phyloP scores from a whole-genome alignment of 1,284 basidiomycete genomes.

The Sporisorium exsertum region DNA sequence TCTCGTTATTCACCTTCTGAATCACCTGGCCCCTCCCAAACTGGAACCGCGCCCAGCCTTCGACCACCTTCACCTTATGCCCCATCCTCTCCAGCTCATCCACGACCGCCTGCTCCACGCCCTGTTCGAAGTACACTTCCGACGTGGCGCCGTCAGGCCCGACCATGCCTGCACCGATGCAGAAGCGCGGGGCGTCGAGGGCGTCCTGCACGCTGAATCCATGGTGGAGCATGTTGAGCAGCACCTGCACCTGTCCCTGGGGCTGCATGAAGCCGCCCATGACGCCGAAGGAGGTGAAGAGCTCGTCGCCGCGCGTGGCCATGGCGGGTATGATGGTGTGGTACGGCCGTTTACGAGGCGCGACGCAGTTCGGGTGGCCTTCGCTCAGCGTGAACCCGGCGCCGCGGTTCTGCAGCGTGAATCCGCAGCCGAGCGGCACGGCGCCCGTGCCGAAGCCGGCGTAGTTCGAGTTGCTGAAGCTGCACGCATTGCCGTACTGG shows the following conservation, averaged over 20 bases:
- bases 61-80: slow-evolving; percentile 79
- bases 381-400: slow-evolving; percentile 82
- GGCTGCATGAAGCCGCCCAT: slow-evolving; percentile 94
- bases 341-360: slow-evolving; percentile 83
- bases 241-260: slow-evolving; percentile 91
- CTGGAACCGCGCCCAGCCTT: slow-evolving; percentile 76
- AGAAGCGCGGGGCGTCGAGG: slow-evolving; percentile 93
- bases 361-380: slow-evolving; percentile 81
- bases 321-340: slow-evolving; percentile 96
- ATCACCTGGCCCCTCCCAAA: slow-evolving; percentile 84
- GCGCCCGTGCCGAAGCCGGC: slow-evolving; percentile 75
- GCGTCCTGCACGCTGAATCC: slow-evolving; percentile 77
- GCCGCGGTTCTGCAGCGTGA: slow-evolving; percentile 94
- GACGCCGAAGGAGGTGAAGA: slow-evolving; percentile 89
- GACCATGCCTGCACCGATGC: slow-evolving; percentile 85
- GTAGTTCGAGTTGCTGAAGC: slow-evolving; percentile 91
- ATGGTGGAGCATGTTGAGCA: slow-evolving; percentile 85
- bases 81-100: slow-evolving; percentile 78
- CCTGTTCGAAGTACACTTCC: slow-evolving; percentile 88
- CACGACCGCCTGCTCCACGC: slow-evolving; percentile 75
- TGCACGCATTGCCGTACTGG: slow-evolving; percentile 90
- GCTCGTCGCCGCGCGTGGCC: slow-evolving; percentile 82
- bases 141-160: slow-evolving; percentile 78
- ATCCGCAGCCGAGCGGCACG: slow-evolving; percentile 90
- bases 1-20: slow-evolving; percentile 23